Evolutionary conservation across 192 early-diverging fungal species (phyloP).

Genomic region (Backusella tuberculispora): DNA sequence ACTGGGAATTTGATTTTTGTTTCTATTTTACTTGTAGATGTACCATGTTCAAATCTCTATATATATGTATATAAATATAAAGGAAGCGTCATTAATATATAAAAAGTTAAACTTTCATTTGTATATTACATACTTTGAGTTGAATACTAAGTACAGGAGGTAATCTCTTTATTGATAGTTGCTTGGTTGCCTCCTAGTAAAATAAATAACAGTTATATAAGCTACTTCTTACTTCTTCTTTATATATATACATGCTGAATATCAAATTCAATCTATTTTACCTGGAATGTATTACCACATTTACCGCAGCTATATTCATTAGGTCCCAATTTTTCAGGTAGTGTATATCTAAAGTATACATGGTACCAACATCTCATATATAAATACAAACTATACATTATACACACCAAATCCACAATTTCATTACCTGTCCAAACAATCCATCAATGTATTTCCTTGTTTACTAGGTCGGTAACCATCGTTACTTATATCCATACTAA

Average conservation of each 20-base stretch:
- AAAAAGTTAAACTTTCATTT: neutral
- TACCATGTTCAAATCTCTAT: conserved; percentile 84
- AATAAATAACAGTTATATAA: conserved; percentile 3
- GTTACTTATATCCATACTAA: neutral
- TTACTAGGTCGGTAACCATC: conserved; percentile 9
- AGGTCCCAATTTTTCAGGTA: conserved; percentile 74
- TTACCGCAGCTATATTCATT: conserved; percentile 72
- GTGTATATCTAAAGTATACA: conserved; percentile 56
- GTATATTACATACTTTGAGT: conserved; percentile 66
- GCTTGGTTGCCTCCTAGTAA: conserved; percentile 78
- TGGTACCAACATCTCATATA: neutral
- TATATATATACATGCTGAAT: neutral
- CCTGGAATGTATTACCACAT: conserved; percentile 58
- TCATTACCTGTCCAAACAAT: conserved; percentile 68
- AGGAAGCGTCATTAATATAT: neutral
- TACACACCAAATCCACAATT: neutral
- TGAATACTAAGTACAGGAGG: conserved; percentile 92
- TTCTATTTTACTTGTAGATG: conserved; percentile 78
- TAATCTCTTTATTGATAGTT: conserved; percentile 81
- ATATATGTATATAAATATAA: neutral
- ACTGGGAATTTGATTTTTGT: conserved; percentile 83
- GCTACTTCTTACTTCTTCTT: too few relatives aligned
- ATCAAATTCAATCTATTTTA: neutral
- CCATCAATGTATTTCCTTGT: conserved; percentile 53
- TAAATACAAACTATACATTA: neutral